Evolutionary conservation across 345 rosid genomes (phyloP).

Genomic region (Kernera saxatilis): DNA sequence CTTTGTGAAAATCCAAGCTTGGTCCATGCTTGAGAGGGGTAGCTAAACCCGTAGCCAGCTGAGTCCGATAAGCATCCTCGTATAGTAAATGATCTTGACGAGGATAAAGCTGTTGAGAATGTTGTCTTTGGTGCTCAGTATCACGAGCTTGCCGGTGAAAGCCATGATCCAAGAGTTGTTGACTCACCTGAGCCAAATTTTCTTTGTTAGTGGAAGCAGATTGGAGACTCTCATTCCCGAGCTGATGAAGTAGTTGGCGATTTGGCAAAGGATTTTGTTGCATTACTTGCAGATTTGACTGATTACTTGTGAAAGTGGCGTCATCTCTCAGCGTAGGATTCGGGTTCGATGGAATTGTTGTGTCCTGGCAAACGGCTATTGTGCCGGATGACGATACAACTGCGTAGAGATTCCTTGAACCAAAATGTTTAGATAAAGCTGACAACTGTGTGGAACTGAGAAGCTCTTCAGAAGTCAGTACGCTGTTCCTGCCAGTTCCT

Average conservation of each 20-base stretch:
- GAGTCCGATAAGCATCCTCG: constrained; percentile 40
- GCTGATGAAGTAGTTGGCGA: constrained; percentile 46
- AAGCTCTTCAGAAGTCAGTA: constrained; percentile 14
- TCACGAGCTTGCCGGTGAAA: constrained; percentile 34
- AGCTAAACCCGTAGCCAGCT: constrained; percentile 35
- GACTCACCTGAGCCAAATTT: constrained; percentile 43
- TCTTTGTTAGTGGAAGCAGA: constrained; percentile 46
- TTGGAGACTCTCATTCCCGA: constrained; percentile 51
- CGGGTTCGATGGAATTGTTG: constrained; percentile 39
- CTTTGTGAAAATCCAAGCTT: constrained; percentile 38
- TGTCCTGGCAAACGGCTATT: constrained; percentile 44
- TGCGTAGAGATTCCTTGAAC: constrained; percentile 45
- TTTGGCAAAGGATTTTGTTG: constrained; percentile 43
- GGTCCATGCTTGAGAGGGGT: constrained; percentile 57
- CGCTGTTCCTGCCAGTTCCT: constrained; percentile 46
- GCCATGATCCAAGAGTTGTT: constrained; percentile 44
- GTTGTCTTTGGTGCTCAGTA: background rate
- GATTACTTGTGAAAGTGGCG: constrained; percentile 39
- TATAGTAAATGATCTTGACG: constrained; percentile 40
- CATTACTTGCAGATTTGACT: constrained; percentile 41
- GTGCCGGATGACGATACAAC: constrained; percentile 45
- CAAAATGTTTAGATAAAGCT: constrained; percentile 48
- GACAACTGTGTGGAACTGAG: constrained; percentile 31
- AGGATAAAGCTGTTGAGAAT: constrained; percentile 9
- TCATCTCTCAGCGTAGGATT: constrained; percentile 43